Evolutionary conservation across 164 flowering plant genomes (phyloP).

Genomic region (Magnolia kwangsiensis): DNA sequence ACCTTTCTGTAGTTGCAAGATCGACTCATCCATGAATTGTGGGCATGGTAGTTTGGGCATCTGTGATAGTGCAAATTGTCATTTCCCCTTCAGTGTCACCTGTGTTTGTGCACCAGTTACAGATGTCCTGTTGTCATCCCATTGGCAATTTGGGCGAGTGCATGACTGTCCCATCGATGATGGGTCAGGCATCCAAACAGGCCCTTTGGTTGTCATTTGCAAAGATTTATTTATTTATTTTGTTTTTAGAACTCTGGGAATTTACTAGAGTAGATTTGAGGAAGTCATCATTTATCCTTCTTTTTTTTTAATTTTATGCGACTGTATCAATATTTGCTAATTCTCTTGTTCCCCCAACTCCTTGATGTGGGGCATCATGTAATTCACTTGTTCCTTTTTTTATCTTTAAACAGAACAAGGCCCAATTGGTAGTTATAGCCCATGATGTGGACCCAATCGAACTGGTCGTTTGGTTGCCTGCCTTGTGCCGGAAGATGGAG

Average conservation of each 20-base stretch:
- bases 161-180: background rate
- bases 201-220: background rate
- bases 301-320: no score
- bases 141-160: background rate
- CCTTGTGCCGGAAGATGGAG: constrained; percentile 73
- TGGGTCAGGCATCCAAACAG: background rate
- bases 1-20: no score
- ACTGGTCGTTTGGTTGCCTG: constrained; percentile 75
- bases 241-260: background rate
- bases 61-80: no score
- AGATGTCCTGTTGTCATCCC: no score
- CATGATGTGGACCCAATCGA: constrained; percentile 79
- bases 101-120: background rate
- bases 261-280: background rate
- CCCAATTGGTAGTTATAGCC: constrained; percentile 68
- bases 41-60: no score
- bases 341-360: background rate
- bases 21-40: no score
- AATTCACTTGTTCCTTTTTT: background rate
- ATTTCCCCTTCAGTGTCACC: background rate
- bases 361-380: background rate
- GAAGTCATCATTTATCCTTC: background rate
- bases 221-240: background rate
- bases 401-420: constrained; percentile 47
- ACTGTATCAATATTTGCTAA: background rate